These are phyloP conservation scores for Pelagophyceae sp. DNA, from an alignment of 352 stramenopile genomes.

Conservation along the genomic window DNA sequence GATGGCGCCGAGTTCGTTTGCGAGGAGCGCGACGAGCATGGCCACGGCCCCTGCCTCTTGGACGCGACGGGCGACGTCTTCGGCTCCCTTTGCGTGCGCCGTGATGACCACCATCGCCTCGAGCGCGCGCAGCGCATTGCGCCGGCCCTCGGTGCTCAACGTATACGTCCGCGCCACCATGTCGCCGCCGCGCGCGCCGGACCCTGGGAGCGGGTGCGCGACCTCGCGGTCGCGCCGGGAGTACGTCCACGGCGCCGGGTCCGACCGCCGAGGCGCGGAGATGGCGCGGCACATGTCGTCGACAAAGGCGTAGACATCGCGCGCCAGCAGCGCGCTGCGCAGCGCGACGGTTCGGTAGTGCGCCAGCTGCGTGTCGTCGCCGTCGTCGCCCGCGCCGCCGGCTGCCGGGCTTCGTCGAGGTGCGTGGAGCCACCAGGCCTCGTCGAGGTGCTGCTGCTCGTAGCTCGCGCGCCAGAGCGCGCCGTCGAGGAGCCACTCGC, in stretches of 20 bases:
- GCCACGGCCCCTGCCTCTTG: background rate
- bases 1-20: slow-evolving; percentile 16
- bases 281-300: background rate
- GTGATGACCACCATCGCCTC: background rate
- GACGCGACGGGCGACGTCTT: too few species aligned
- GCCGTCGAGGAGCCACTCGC: background rate
- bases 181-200: background rate
- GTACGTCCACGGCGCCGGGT: background rate
- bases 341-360: background rate
- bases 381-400: background rate
- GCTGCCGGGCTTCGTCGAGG: background rate
- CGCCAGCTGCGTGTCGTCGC: background rate
- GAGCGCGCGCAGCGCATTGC: background rate
- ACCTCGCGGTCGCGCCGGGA: background rate
- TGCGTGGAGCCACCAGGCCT: background rate
- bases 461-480: background rate
- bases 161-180: background rate
- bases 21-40: slow-evolving; percentile 4
- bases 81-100: too few species aligned
- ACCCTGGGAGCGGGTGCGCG: background rate
- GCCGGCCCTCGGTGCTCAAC: background rate
- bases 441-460: background rate
- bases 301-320: background rate
- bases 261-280: background rate
- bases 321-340: background rate